Conservation (phyloP, 2,329 filamentous ascomycete species). For the Epichloe sibirici region DNA sequence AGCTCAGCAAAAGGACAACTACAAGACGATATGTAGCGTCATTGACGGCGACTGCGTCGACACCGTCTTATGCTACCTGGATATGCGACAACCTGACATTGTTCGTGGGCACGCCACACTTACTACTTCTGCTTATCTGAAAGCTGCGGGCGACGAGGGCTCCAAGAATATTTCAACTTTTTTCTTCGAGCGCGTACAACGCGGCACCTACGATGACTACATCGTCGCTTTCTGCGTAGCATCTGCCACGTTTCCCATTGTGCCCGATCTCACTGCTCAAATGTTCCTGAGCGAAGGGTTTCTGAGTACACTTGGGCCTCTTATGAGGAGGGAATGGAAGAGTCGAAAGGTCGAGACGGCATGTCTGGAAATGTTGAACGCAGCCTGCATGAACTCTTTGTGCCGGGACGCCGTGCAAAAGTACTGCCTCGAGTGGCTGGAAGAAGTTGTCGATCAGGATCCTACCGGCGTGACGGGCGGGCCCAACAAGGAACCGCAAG, state of each 20-base stretch:
- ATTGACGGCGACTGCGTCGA: conserved; percentile 69
- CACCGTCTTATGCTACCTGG: conserved; percentile 74
- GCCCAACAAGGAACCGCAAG: conserved; percentile 39
- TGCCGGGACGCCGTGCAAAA: conserved; percentile 78
- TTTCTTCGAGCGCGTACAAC: conserved; percentile 58
- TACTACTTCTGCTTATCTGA: conserved; percentile 71
- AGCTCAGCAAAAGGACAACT: conserved; percentile 27
- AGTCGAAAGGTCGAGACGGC: conserved; percentile 77
- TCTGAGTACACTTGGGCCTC: conserved; percentile 58
- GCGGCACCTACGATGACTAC: conserved; percentile 74
- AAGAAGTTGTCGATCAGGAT: conserved; percentile 67
- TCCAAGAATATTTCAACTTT: conserved; percentile 59
- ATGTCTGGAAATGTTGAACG: conserved; percentile 79
- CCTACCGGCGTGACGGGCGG: conserved; percentile 41
- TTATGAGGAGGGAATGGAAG: conserved; percentile 72
- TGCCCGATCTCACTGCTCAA: conserved; percentile 59
- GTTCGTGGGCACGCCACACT: conserved; percentile 74
- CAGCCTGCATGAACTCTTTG: conserved; percentile 71
- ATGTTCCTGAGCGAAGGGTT: conserved; percentile 88
- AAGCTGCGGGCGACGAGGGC: conserved; percentile 60
- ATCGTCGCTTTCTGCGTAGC: conserved; percentile 91
- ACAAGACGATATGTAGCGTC: conserved; percentile 42
- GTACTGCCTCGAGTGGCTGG: conserved; percentile 77
- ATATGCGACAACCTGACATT: conserved; percentile 63
- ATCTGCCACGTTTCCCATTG: conserved; percentile 74